Evolutionary conservation across 2,329 filamentous ascomycete genomes (phyloP).

Genomic region (Talaromyces sp.): DNA sequence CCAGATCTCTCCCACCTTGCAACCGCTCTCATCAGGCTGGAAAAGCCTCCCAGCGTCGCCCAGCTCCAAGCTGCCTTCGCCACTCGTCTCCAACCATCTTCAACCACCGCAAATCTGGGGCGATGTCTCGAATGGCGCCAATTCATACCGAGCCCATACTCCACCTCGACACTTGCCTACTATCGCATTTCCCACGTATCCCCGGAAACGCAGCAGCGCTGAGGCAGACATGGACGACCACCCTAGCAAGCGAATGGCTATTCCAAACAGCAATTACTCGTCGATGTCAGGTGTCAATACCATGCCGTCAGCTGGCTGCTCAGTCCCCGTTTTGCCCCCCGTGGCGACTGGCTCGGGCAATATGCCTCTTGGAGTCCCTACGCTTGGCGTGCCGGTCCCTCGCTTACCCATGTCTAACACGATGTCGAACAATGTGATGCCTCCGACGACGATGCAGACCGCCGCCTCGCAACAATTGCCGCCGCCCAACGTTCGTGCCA

Average conservation of each 20-base stretch:
- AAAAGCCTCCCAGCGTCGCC: conserved; percentile 23
- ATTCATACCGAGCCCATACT: conserved; percentile 11
- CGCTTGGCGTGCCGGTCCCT: conserved; percentile 30
- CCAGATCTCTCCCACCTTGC: conserved; percentile 31
- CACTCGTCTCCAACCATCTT: conserved; percentile 26
- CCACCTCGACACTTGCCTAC: conserved; percentile 21
- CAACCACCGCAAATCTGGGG: conserved; percentile 18
- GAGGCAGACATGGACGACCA: conserved; percentile 53
- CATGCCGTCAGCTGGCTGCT: conserved; percentile 17
- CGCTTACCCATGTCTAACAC: conserved; percentile 64
- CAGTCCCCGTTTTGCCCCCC: conserved; percentile 28
- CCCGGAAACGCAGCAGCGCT: conserved; percentile 57
- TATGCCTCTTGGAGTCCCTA: conserved; percentile 28
- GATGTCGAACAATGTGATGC: conserved; percentile 41
- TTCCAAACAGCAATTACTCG: conserved; percentile 18
- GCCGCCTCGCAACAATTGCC: conserved; percentile 28
- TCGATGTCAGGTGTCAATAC: conserved; percentile 22
- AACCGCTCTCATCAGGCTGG: conserved; percentile 24
- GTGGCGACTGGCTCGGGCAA: conserved; percentile 16
- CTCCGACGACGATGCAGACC: conserved; percentile 43
- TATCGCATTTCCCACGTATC: conserved; percentile 15
- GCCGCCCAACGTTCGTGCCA: conserved; percentile 61
- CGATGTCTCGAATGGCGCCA: conserved; percentile 19
- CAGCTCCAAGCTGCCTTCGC: conserved; percentile 37
- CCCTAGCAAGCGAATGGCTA: conserved; percentile 48